Evolutionary conservation across 1,284 basidiomycete species (phyloP), one percentile per base, ranked within the genome.

Genomic region (Tilletia horrida): DNA sequence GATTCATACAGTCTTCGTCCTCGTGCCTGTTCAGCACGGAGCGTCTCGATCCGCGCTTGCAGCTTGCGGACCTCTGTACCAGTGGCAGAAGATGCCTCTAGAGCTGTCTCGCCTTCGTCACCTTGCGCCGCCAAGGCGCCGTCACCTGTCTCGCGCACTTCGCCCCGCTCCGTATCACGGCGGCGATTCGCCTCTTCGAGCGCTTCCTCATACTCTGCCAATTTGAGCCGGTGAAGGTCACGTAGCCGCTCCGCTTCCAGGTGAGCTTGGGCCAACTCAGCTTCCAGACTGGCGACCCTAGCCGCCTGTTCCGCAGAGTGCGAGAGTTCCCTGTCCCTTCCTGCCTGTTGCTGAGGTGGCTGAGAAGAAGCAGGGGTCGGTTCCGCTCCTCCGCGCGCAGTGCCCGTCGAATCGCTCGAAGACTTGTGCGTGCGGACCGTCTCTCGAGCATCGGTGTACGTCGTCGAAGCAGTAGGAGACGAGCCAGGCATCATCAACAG

Each of bases 191-290:
- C 21, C 4, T 13, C 2, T 21, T 21, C 27, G 16, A 52, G 50
- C 21, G 50, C 50, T 31, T 59, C 55, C 29, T 59, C 55, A 31
- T 59, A 40, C 29, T 59, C 55, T 31, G 55, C 55, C 25, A 59
- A 6, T 31, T 59, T 40, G 31, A 40, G 9, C 55, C 35, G 25
- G 29, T 59, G 31, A 14, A 59, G 14, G 29, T 8, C 31, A 7
- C 55, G 55, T 16, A 29, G 31, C 9, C 55, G 25, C 29, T 25
- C 55, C 27, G 31, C 29, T 13, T 59, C 29, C 27, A 40, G 14
- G 14, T 27, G 55, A 7, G 50, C 25, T 21, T 27, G 50, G 4
- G 18, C 50, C 50, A 55, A 21, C 50, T 55, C 50, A 27, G 50
- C 50, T 25, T 27, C 13, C 14, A 55, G 50, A 23, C 3, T 14